Evolutionary conservation across 139 green algal genomes (phyloP).

Genomic region (Raphidocelis subcapitata): DNA sequence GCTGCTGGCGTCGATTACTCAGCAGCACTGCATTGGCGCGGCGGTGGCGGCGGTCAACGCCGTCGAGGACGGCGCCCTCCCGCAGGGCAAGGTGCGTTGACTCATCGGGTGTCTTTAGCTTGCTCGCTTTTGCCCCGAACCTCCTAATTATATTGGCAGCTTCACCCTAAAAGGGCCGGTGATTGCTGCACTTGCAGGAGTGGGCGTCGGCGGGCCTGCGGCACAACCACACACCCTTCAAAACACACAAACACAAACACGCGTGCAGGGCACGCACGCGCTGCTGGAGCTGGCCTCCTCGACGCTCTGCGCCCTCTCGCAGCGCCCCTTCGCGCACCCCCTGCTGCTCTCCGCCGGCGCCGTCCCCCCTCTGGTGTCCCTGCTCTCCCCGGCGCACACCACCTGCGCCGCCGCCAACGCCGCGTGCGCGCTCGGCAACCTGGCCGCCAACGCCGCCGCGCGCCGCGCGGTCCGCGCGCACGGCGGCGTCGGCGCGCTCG

Average conservation of each 20-base stretch:
- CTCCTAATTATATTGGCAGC: too few relatives aligned
- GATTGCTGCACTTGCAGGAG: too few relatives aligned
- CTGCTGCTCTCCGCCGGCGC: neutral
- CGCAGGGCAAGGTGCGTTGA: slow-evolving; percentile 12
- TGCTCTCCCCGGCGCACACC: slow-evolving; percentile 13
- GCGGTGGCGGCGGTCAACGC: slow-evolving; percentile 11
- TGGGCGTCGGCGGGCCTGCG: too few relatives aligned
- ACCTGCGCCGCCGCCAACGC: slow-evolving; percentile 15
- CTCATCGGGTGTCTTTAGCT: too few relatives aligned
- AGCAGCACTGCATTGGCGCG: neutral
- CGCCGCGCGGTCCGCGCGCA: slow-evolving; percentile 9
- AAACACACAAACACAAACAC: too few relatives aligned
- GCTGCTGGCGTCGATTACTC: slow-evolving; percentile 6
- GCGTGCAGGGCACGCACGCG: too few relatives aligned
- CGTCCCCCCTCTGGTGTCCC: slow-evolving; percentile 16
- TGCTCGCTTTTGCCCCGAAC: too few relatives aligned
- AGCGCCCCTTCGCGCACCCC: slow-evolving; percentile 14
- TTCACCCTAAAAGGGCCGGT: too few relatives aligned
- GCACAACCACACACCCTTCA: too few relatives aligned
- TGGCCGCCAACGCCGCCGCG: slow-evolving; percentile 13
- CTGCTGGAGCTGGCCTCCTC: slow-evolving; percentile 21
- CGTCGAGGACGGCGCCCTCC: neutral
- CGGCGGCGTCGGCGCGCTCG: slow-evolving; percentile 18
- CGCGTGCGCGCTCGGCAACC: slow-evolving; percentile 26
- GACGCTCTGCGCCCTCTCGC: slow-evolving; percentile 22